Base-by-base conservation (phyloP, 2,329 filamentous ascomycete genomes). In the Pseudogymnoascus sp. region DNA sequence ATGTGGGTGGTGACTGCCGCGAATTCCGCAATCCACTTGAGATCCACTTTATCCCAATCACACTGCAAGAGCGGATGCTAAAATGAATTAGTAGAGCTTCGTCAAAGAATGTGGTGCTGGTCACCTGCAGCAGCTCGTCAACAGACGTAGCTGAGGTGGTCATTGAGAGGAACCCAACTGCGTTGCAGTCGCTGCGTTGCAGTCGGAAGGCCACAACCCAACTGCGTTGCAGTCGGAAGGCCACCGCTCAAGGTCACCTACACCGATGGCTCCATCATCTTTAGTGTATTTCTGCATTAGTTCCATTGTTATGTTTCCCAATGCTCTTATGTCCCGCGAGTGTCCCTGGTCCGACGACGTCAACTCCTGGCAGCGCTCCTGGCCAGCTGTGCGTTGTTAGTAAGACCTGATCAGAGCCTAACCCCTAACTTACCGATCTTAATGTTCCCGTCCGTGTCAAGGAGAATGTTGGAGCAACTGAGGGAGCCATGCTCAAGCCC, bases 231-330 rank as follows among this genome's bases (percentile, higher is more conserved):
- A n/a, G n/a, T n/a, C n/a, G n/a, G n/a, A n/a, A n/a, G n/a, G n/a
- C n/a, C n/a, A n/a, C 60, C 69, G 66, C 55, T 67, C 45, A 39
- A 71, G 38, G 63, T 74, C 63, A 59, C 72, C 66, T 23, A 74
- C 66, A 21, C 72, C 67, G 58, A 72, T 63, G 49, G 63, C 64
- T 45, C 69, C 65, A 61, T 72, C 66, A 49, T 71, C 66, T 66
- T 73, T 73, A 29, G 65, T 58, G 63, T 72, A 72, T 66, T 72
- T 74, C 60, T 74, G 67, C 68, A 75, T 74, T 11, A 74, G 66
- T 63, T 73, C 66, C 66, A 70, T 73, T 21, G 65, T 68, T 31
- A 72, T 73, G 49, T n/a, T n/a, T n/a, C n/a, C n/a, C 31, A 61
- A 21, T 1, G 60, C 38, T 29, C 38, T 61, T 39, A 61, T 23